phyloP scores from a whole-genome alignment of 805 yeast species.

The Zygoascus biomembranicola region DNA sequence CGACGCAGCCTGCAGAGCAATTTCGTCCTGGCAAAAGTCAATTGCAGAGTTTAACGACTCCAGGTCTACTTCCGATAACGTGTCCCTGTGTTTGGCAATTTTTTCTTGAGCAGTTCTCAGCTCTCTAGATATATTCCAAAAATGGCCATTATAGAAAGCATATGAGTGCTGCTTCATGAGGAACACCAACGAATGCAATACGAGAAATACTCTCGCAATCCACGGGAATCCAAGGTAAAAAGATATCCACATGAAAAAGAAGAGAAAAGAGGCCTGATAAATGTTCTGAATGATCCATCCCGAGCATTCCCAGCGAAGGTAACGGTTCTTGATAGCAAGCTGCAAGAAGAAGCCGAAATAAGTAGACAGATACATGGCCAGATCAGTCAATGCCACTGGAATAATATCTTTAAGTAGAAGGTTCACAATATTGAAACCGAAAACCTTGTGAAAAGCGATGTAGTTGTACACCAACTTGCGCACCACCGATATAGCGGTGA shows the following conservation, averaged over 20 bases:
- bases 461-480: slow-evolving; percentile 49
- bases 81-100: neutral
- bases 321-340: slow-evolving; percentile 35
- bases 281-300: slow-evolving; percentile 61
- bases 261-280: slow-evolving; percentile 47
- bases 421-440: slow-evolving; percentile 46
- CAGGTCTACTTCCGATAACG: neutral
- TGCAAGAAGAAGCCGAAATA: slow-evolving; percentile 61
- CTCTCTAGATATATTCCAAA: slow-evolving; percentile 33
- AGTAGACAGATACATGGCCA: slow-evolving; percentile 59
- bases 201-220: slow-evolving; percentile 82
- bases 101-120: slow-evolving; percentile 8
- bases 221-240: slow-evolving; percentile 60
- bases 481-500: slow-evolving; percentile 16
- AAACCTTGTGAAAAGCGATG: slow-evolving; percentile 35
- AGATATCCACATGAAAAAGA: slow-evolving; percentile 49
- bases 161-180: slow-evolving; percentile 95
- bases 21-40: slow-evolving; percentile 64
- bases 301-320: slow-evolving; percentile 48
- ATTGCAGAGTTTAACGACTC: slow-evolving; percentile 9
- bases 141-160: slow-evolving; percentile 84
- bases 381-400: slow-evolving; percentile 66
- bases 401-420: slow-evolving; percentile 54
- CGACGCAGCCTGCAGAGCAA: slow-evolving; percentile 45
- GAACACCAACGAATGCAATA: slow-evolving; percentile 76